Percentiles rank a stretch among this genome's conserved stretches.
Conservation (phyloP, 768 basidiomycete species). For the Russula earlei region DNA sequence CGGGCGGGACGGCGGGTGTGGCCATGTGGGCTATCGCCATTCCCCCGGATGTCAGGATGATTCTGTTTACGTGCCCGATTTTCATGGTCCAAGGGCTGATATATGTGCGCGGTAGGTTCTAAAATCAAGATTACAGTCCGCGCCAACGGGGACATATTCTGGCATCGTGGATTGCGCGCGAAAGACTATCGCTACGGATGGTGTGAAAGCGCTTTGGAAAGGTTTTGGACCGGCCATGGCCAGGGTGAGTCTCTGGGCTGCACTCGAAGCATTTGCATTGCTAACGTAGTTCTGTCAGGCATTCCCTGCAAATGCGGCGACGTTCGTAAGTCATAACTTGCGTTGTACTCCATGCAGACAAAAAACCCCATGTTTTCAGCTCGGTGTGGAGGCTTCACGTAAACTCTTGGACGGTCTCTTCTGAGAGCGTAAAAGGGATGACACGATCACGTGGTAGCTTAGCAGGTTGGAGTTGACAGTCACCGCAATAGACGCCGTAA, state of each 20-base stretch:
- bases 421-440: conserved; percentile 24
- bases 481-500: neutral
- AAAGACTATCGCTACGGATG: conserved; percentile 87
- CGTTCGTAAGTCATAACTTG: conserved; percentile 52
- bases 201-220: conserved; percentile 84
- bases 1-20: conserved; percentile 90
- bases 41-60: conserved; percentile 77
- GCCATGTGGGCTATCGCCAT: conserved; percentile 99
- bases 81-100: neutral
- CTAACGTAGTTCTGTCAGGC: conserved; percentile 41
- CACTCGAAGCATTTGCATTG: neutral
- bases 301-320: conserved; percentile 95
- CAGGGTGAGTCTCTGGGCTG: conserved; percentile 42
- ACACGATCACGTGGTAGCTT: conserved; percentile 10
- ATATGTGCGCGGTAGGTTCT: conserved; percentile 53
- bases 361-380: conserved; percentile 34
- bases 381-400: conserved; percentile 87
- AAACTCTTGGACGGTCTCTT: conserved; percentile 69
- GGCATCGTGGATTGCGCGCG: conserved; percentile 87
- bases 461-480: too few species aligned
- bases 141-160: conserved; percentile 94
- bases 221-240: conserved; percentile 98
- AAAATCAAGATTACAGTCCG: conserved; percentile 93
- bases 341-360: neutral
- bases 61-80: neutral